Evolutionary conservation across 257 asterid genomes (phyloP).

Genomic region (Ilex aquifolium): DNA sequence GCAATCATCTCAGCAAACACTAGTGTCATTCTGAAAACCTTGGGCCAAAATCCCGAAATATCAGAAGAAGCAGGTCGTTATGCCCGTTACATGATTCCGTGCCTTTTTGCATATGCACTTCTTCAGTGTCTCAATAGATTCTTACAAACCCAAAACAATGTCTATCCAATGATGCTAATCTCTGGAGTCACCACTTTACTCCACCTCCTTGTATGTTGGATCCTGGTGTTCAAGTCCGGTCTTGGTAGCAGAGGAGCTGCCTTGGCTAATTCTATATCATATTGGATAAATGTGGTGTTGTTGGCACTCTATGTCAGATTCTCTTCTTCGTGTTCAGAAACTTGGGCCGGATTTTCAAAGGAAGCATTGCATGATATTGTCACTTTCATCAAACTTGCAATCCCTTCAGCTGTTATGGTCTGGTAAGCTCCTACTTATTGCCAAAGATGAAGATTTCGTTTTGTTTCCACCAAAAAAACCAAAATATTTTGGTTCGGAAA

Average conservation of each 20-base stretch:
- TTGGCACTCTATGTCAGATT: conserved; percentile 49
- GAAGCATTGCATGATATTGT: conserved; percentile 49
- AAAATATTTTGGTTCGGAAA: no score
- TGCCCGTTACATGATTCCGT: conserved; percentile 62
- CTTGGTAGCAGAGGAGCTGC: conserved; percentile 78
- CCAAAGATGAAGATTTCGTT: no score
- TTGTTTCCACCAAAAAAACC: no score
- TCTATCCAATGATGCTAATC: conserved; percentile 76
- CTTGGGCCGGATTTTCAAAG: conserved; percentile 72
- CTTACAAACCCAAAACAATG: conserved; percentile 69
- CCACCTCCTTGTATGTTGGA: conserved; percentile 59
- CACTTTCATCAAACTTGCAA: conserved; percentile 51
- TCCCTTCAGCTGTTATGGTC: conserved; percentile 88
- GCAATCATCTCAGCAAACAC: conserved; percentile 70
- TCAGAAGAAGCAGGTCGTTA: conserved; percentile 64
- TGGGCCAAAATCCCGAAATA: conserved; percentile 73
- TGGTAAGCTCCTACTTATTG: conserved; percentile 32
- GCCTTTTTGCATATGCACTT: conserved; percentile 54
- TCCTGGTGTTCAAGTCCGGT: conserved; percentile 53
- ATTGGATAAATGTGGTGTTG: conserved; percentile 54
- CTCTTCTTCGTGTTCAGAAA: conserved; percentile 50
- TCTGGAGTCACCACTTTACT: conserved; percentile 52
- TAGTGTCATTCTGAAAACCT: conserved; percentile 37
- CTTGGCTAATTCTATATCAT: conserved; percentile 48
- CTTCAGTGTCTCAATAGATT: conserved; percentile 78